Evolutionary conservation across 371 early-diverging fungal genomes (phyloP), one percentile per base, ranked within the genome.

Genomic region (Mortierella sp.): DNA sequence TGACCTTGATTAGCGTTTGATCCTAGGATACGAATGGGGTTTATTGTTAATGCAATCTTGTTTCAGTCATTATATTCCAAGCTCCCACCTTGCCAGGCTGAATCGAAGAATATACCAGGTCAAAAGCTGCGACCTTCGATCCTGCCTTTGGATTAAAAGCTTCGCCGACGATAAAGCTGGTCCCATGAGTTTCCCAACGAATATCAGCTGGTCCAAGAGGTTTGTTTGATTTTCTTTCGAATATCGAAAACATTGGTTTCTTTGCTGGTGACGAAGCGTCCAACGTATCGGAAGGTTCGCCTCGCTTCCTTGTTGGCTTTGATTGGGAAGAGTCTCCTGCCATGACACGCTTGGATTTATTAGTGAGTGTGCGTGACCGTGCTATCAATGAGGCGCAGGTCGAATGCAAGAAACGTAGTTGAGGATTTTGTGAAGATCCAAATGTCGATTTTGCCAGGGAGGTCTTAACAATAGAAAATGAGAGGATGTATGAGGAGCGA

Each of bases 51-150:
- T 14, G 4, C 12, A 60, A 2, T 22, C 10, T 26, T 35, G 30
- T 16, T 9, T 16, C 2, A 37, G 35, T 12, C 26, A 30, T n/a
- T 4, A 10, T 54, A 11, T 54, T 54, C 28, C n/a, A 11, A 9
- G 30, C 37, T 35, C 37, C 51, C 11, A 10, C 11, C 16, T 14
- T 30, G 16, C 14, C 58, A 14, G 30, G 6, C 5, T 30, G 28
- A 54, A 30, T 26, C 3, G 18, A 57, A 66, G 30, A 52, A 43
- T 68, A 60, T 87, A 87, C 94, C 68, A 96, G 85, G 79, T 96
- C 97, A 80, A 95, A 96, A 0, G 94, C 91, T 4, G 96, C 96
- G 47, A 96, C 86, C 68, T 90, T 93, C 3, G 78, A 62, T 0
- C 73, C 68, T 0, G 71, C 26, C 43, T 70, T 55, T 1, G 83